phyloP scores from a whole-genome alignment of 2,329 filamentous ascomycete genomes.

The Fusarium temperatum region DNA sequence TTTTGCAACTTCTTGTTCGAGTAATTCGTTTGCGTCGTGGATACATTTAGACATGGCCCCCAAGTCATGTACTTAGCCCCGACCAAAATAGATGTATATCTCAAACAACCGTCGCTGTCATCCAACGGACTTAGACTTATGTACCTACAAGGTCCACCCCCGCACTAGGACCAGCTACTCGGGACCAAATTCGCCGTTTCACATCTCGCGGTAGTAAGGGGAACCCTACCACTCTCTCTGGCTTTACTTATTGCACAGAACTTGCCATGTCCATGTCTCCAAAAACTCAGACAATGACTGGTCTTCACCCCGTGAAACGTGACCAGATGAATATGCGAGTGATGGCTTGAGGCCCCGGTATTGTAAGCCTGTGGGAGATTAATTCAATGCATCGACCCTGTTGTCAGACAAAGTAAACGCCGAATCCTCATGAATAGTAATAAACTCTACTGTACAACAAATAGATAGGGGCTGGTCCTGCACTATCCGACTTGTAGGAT shows the following conservation, averaged over 20 bases:
- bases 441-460: background rate
- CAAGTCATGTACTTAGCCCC: conserved; percentile 20
- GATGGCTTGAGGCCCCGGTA: conserved; percentile 34
- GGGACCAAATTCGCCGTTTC: conserved; percentile 37
- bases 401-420: background rate
- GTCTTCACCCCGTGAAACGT: conserved; percentile 35
- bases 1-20: background rate
- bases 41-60: background rate
- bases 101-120: conserved; percentile 28
- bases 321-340: conserved; percentile 40
- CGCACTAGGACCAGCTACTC: conserved; percentile 39
- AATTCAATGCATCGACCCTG: conserved; percentile 29
- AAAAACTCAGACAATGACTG: conserved; percentile 14
- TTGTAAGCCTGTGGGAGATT: conserved; percentile 35
- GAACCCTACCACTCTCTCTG: background rate
- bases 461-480: conserved; percentile 12
- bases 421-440: background rate
- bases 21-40: conserved; percentile 5
- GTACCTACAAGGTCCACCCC: conserved; percentile 40
- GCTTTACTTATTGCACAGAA: background rate
- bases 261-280: conserved; percentile 22
- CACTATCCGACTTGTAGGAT: background rate
- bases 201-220: conserved; percentile 15
- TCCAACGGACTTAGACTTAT: conserved; percentile 3
- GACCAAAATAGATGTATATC: conserved; percentile 34